phyloP scores from a whole-genome alignment of 345 rosid genomes.

The Excoecaria agallocha region DNA sequence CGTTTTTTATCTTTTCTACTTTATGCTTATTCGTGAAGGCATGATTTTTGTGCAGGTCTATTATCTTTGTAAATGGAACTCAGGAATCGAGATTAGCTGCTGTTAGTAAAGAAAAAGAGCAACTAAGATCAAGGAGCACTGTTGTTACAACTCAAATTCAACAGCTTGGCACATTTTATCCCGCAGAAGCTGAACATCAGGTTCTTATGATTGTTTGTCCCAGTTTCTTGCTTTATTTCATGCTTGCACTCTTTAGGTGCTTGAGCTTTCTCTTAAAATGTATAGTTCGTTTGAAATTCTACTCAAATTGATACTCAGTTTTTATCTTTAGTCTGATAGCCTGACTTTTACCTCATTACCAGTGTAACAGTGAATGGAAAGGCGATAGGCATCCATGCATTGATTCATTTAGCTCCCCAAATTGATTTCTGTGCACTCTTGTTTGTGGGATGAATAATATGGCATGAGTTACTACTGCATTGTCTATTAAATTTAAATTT shows the following conservation, averaged over 20 bases:
- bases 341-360: background rate
- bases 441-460: background rate
- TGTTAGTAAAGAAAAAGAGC: slow-evolving; percentile 78
- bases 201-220: slow-evolving; percentile 25
- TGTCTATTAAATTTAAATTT: background rate
- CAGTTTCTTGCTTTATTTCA: background rate
- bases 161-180: slow-evolving; percentile 59
- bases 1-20: background rate
- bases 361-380: background rate
- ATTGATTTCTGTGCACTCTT: background rate
- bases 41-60: slow-evolving; percentile 47
- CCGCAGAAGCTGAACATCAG: slow-evolving; percentile 96
- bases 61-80: slow-evolving; percentile 76
- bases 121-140: slow-evolving; percentile 61
- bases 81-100: slow-evolving; percentile 77
- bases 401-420: background rate
- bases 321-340: too few species aligned
- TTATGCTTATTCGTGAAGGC: background rate
- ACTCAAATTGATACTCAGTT: too few species aligned
- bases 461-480: too few species aligned
- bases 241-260: background rate
- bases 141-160: slow-evolving; percentile 84
- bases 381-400: background rate
- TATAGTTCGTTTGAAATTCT: too few species aligned
- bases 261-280: background rate